phyloP scores from a whole-genome alignment of 768 basidiomycete species.

The Dictyophora rubrovolvata region DNA sequence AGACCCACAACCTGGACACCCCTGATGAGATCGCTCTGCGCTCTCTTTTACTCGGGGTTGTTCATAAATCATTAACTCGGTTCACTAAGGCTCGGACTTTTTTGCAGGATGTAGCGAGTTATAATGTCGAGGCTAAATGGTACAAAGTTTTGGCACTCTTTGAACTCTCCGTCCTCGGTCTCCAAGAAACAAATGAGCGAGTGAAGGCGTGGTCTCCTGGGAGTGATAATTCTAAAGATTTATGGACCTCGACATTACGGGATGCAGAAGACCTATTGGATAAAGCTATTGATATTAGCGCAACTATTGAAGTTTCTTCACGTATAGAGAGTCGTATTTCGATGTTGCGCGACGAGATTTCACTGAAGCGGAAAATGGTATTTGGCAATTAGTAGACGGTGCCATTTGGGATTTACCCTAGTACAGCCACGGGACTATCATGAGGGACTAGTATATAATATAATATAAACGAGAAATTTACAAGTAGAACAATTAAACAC shows the following conservation, averaged over 20 bases:
- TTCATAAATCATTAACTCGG: slow-evolving; percentile 46
- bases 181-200: slow-evolving; percentile 42
- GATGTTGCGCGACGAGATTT: slow-evolving; percentile 65
- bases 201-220: not conserved
- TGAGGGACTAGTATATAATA: not conserved
- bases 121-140: slow-evolving; percentile 43
- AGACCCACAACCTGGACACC: slow-evolving; percentile 43
- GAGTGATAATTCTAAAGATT: slow-evolving; percentile 9
- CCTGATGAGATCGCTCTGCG: slow-evolving; percentile 64
- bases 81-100: slow-evolving; percentile 36
- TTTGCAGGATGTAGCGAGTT: slow-evolving; percentile 40
- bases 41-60: slow-evolving; percentile 56
- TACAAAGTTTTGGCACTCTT: slow-evolving; percentile 56
- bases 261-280: slow-evolving; percentile 42
- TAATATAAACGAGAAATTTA: not conserved
- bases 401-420: not conserved
- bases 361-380: slow-evolving; percentile 43
- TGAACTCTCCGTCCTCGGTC: slow-evolving; percentile 60
- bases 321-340: slow-evolving; percentile 59
- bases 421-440: not conserved
- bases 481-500: not conserved
- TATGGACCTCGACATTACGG: slow-evolving; percentile 42
- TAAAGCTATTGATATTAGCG: slow-evolving; percentile 34
- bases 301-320: slow-evolving; percentile 49
- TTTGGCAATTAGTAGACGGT: not conserved